A percentile compares a stretch with the other conserved stretches of the same genome.
phyloP scores from a whole-genome alignment of 2,329 filamentous ascomycete species.

The Diplocarpon mali region DNA sequence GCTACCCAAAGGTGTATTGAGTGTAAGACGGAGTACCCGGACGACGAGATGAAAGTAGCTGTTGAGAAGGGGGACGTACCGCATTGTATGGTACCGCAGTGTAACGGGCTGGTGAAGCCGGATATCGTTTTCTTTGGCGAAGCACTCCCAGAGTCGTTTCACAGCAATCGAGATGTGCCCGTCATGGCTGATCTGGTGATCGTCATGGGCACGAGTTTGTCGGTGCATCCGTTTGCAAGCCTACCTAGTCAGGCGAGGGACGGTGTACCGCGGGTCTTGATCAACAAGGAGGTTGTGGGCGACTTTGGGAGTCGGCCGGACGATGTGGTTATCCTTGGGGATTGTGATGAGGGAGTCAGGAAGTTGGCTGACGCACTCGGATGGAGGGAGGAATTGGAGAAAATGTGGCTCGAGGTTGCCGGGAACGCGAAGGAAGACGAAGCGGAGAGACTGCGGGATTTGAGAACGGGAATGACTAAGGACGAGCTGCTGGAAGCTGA shows the following conservation, averaged over 20 bases:
- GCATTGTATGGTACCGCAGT: conserved; percentile 48
- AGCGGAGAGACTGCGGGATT: conserved; percentile 7
- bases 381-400: conserved; percentile 76
- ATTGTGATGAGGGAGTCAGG: conserved; percentile 74
- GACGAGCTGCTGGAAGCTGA: conserved; percentile 37
- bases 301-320: conserved; percentile 65
- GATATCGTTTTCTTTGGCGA: conserved; percentile 83
- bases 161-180: conserved; percentile 43
- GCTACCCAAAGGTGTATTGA: conserved; percentile 86
- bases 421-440: conserved; percentile 43
- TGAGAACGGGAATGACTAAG: conserved; percentile 23
- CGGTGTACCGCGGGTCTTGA: conserved; percentile 63
- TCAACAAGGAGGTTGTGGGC: conserved; percentile 80
- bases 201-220: conserved; percentile 79
- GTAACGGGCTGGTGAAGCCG: conserved; percentile 66
- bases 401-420: conserved; percentile 57
- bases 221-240: conserved; percentile 79
- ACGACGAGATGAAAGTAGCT: conserved; percentile 60
- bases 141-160: conserved; percentile 53
- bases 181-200: conserved; percentile 64
- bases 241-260: conserved; percentile 55
- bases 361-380: conserved; percentile 70
- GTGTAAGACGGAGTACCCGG: conserved; percentile 62
- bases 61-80: conserved; percentile 61
- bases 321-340: conserved; percentile 73